phyloP scores from a whole-genome alignment of 306 rosid species.

The Datisca glomerata region DNA sequence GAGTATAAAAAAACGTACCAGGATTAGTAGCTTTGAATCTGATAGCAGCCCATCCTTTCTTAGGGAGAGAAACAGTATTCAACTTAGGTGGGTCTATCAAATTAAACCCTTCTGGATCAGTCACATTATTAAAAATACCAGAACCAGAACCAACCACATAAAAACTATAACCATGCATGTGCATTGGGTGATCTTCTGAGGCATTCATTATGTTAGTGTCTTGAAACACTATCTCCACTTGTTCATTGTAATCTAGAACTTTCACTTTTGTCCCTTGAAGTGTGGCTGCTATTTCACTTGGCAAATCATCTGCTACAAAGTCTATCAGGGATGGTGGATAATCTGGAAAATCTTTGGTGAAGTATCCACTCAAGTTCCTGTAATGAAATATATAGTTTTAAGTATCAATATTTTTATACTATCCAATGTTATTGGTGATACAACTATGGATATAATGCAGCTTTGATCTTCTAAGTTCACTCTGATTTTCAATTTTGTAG shows the following conservation, averaged over 20 bases:
- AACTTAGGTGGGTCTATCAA: slow-evolving; percentile 20
- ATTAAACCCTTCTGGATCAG: slow-evolving; percentile 13
- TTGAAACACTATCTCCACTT: slow-evolving; percentile 32
- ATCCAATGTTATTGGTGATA: too few species aligned
- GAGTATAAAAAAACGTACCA: too few species aligned
- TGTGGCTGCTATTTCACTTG: slow-evolving; percentile 5
- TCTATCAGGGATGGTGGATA: slow-evolving; percentile 15
- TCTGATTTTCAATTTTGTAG: too few species aligned
- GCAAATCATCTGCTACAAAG: slow-evolving; percentile 27
- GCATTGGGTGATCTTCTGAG: slow-evolving; percentile 40
- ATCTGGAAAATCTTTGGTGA: slow-evolving; percentile 15
- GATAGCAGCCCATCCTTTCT: slow-evolving; percentile 30
- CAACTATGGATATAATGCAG: too few species aligned
- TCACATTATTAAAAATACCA: slow-evolving; percentile 13
- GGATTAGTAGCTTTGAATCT: slow-evolving; percentile 31
- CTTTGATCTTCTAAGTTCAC: too few species aligned
- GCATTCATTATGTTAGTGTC: slow-evolving; percentile 22
- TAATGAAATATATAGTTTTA: too few species aligned
- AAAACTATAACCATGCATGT: slow-evolving; percentile 38
- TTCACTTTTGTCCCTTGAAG: slow-evolving; percentile 15
- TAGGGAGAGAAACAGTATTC: slow-evolving; percentile 21
- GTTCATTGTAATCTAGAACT: slow-evolving; percentile 16
- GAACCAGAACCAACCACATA: slow-evolving; percentile 23
- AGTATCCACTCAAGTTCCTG: slow-evolving; percentile 10
- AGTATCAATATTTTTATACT: too few species aligned